These are phyloP conservation scores for Cadophora luteo-olivacea DNA, from an alignment of 2,329 filamentous ascomycete species.

Conservation along the genomic window DNA sequence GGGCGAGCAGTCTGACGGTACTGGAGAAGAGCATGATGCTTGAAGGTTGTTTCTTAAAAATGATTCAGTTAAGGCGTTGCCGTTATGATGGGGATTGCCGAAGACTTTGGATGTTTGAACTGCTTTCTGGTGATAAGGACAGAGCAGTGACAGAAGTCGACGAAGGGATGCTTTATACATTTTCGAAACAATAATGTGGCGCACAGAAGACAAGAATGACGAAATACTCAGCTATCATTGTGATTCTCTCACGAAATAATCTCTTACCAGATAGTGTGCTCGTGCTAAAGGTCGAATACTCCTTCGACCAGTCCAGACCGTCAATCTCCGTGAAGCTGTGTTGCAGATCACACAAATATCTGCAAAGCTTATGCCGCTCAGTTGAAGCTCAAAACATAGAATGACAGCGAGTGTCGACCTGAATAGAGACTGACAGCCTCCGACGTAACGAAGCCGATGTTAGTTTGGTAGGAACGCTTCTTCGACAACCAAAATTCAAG, in stretches of 20 bases:
- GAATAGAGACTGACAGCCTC: background rate
- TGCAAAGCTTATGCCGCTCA: background rate
- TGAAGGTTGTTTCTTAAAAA: background rate
- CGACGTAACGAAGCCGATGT: background rate
- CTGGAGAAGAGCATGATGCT: conserved; percentile 7
- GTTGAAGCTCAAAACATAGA: too few species aligned
- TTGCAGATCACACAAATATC: background rate
- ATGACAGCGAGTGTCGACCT: background rate
- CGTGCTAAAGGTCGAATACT: background rate
- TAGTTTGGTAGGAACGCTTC: background rate
- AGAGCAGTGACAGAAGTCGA: background rate
- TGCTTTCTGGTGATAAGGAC: background rate
- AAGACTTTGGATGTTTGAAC: background rate
- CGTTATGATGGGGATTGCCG: background rate
- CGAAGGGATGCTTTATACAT: background rate
- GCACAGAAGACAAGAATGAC: background rate
- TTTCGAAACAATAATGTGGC: background rate
- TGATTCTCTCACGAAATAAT: background rate
- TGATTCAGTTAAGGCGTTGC: background rate
- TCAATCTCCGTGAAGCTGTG: background rate
- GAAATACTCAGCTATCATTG: background rate
- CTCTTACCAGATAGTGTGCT: background rate
- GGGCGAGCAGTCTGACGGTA: conserved; percentile 7
- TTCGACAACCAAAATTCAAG: background rate
- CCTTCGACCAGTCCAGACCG: background rate